Evolutionary conservation across 2,329 filamentous ascomycete genomes (phyloP), one percentile per base, ranked within the genome.

Genomic region (Neofusicoccum parvum): DNA sequence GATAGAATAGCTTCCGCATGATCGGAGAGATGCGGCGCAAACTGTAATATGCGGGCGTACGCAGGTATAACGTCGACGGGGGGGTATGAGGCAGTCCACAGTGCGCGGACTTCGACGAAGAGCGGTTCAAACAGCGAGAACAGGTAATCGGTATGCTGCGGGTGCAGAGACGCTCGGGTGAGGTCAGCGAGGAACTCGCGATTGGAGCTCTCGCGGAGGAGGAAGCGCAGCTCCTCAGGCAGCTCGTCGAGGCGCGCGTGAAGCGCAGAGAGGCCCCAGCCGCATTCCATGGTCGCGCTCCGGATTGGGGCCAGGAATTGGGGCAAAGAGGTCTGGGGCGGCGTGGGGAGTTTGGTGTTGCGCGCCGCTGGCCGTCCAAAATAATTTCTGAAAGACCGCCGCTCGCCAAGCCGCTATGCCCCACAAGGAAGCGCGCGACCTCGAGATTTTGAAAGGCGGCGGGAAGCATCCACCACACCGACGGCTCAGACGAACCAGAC

Each of bases 101-200:
- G 84, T 68, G 92, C 90, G 78, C 90, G 92, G 58, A 96, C 83
- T 77, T 97, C 94, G 71, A 92, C 87, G 72, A 95, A 92, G 46
- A 94, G 80, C 68, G 85, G 81, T 75, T 91, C 88, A 77, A 94
- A 93, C 73, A 90, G 85, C 69, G 86, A 82, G 73, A 95, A 93
- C 74, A 97, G 81, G 65, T 82, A 82, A 73, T 92, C 87, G 72
- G 92, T 94, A 76, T 88, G 85, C 79, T 83, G 81, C 71, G 91
- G 84, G 72, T 87, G 83, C 73, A 96, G 85, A 66, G 92, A 88
- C 67, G 88, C 86, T 71, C 27, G 85, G 81, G 70, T 91, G 86
- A 72, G 96, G 82, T 70, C 86, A 75, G 92, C 87, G 46, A 96
- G 85, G 77, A 93, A 89, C 73, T 86, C 84, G 70, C 85, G 83